Evolutionary conservation across 2,329 filamentous ascomycete species (phyloP), one percentile per base, ranked within the genome.

Genomic region (Lasiodiplodia citricola): DNA sequence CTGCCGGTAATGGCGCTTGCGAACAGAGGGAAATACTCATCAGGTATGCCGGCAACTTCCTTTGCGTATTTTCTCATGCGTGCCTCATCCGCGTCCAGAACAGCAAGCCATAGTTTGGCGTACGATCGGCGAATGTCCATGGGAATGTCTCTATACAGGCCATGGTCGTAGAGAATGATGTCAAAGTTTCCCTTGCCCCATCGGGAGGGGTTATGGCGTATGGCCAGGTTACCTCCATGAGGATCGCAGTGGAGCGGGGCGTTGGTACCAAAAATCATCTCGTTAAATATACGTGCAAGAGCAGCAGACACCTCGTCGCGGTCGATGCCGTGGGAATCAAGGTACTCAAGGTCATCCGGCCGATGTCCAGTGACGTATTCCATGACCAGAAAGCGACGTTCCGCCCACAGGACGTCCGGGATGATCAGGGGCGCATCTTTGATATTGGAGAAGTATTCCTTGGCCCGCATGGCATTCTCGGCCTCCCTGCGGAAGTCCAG

Each of bases 221-320:
- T 93, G 25, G 96, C 94, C 67, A 99, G 91, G 76, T 99, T 99
- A 56, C 96, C 96, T 58, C 94, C 96, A 76, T 99, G 96, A 0
- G 96, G 96, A 77, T 99, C 96, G 81, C 96, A 99, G 82, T 99
- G 96, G 50, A 99, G 83, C 0, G 96, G 94, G 0, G 95, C 95
- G 69, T 91, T 87, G 65, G 90, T 88, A 60, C 95, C 94, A 73
- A 99, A 99, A 73, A 99, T 97, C 96, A 99, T 99, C 79, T 98
- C 94, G 83, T 99, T 99, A 86, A 99, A 99, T 69, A 99, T 93
- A 69, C 91, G 90, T 0, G 96, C 91, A 4, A 99, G 85, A 0
- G 94, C 92, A 1, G 95, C 94, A 0, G 94, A 97, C 5, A 99
- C 96, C 80, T 98, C 95, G 76, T 98, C 96, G 23, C 96, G 90